Evolutionary conservation across 2,329 filamentous ascomycete genomes (phyloP).

Genomic region (Colletotrichum tabaci): DNA sequence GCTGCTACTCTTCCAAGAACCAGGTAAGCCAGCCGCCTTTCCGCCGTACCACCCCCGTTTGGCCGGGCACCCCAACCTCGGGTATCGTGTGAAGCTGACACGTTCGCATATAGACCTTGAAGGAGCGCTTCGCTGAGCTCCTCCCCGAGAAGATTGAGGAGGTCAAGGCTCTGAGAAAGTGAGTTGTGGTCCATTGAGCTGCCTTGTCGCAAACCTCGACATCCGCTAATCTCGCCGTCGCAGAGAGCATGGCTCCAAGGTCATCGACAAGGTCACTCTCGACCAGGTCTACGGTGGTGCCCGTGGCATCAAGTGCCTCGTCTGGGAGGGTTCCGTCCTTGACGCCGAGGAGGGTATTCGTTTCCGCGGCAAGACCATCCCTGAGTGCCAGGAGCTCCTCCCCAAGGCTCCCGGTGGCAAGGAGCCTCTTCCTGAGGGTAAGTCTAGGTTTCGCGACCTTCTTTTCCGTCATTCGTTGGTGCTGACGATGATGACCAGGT

Average conservation of each 20-base stretch:
- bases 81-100: constrained; percentile 45
- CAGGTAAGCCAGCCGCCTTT: constrained; percentile 71
- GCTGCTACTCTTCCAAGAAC: constrained; percentile 94
- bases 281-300: constrained; percentile 99
- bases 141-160: constrained; percentile 98
- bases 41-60: constrained; percentile 27
- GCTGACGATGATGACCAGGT: constrained; percentile 64
- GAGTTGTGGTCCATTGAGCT: constrained; percentile 56
- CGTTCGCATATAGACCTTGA: constrained; percentile 78
- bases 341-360: constrained; percentile 99
- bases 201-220: constrained; percentile 30
- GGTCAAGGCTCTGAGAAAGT: constrained; percentile 99
- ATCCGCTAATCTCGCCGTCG: constrained; percentile 43
- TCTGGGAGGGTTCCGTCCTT: constrained; percentile 99
- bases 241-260: constrained; percentile 95
- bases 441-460: constrained; percentile 37
- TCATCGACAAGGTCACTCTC: constrained; percentile 96
- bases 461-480: background rate
- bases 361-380: constrained; percentile 99
- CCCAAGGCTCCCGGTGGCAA: constrained; percentile 97
- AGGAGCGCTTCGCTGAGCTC: constrained; percentile 97
- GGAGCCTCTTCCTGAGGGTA: constrained; percentile 96
- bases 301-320: constrained; percentile 97
- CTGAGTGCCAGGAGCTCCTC: constrained; percentile 97
- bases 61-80: constrained; percentile 43